Evolutionary conservation across 352 stramenopile genomes (phyloP).

Genomic region (Pythium vanterpoolii): DNA sequence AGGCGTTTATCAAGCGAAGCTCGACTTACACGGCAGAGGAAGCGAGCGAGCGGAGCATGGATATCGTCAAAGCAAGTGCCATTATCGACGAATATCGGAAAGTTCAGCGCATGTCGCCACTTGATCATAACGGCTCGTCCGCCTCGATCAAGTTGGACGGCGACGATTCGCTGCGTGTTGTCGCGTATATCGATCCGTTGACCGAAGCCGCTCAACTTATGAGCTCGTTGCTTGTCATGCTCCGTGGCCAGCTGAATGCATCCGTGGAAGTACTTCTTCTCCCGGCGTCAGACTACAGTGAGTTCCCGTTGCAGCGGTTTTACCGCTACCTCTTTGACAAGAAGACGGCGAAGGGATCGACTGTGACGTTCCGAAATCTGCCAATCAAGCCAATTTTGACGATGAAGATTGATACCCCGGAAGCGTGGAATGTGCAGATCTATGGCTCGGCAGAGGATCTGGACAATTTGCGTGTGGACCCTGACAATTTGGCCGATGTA

Average conservation of each 20-base stretch:
- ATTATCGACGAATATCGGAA: slow-evolving; percentile 77
- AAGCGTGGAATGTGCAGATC: slow-evolving; percentile 92
- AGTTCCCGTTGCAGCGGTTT: slow-evolving; percentile 91
- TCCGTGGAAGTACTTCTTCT: slow-evolving; percentile 65
- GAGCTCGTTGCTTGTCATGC: slow-evolving; percentile 82
- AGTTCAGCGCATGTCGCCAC: slow-evolving; percentile 32
- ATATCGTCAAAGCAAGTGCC: slow-evolving; percentile 71
- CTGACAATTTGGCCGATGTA: slow-evolving; percentile 45
- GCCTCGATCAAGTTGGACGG: slow-evolving; percentile 37
- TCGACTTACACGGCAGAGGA: slow-evolving; percentile 39
- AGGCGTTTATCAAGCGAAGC: slow-evolving; percentile 67
- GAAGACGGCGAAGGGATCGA: slow-evolving; percentile 37
- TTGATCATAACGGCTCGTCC: slow-evolving; percentile 36
- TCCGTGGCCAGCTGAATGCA: slow-evolving; percentile 68
- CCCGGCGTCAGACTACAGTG: slow-evolving; percentile 64
- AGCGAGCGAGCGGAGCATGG: slow-evolving; percentile 60
- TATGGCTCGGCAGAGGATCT: slow-evolving; percentile 69
- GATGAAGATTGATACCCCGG: slow-evolving; percentile 91
- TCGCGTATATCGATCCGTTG: slow-evolving; percentile 89
- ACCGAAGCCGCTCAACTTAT: slow-evolving; percentile 87
- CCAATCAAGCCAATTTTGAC: slow-evolving; percentile 89
- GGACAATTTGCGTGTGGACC: slow-evolving; percentile 90
- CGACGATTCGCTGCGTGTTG: slow-evolving; percentile 55
- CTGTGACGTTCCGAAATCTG: slow-evolving; percentile 74
- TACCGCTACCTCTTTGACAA: slow-evolving; percentile 90